Evolutionary conservation across 2,329 filamentous ascomycete species (phyloP).

Genomic region (Pseudogymnoascus sp.): DNA sequence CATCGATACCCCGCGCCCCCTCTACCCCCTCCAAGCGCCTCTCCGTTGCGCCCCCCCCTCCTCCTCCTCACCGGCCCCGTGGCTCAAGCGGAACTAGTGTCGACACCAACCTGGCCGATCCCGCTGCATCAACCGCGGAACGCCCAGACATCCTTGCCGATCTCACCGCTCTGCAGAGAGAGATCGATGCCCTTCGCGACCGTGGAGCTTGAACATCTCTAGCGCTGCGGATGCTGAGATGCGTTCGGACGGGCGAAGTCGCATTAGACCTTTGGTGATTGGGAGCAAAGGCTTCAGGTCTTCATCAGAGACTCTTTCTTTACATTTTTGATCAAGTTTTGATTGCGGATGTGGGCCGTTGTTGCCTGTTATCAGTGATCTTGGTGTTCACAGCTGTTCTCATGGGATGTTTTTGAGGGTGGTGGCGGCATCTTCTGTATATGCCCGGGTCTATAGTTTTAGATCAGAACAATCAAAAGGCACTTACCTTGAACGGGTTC

Average conservation of each 20-base stretch:
- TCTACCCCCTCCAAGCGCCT: slow-evolving; percentile 32
- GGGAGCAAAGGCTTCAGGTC: background rate
- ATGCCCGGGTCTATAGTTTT: background rate
- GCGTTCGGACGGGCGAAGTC: background rate
- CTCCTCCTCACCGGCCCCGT: slow-evolving; percentile 37
- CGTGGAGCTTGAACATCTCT: slow-evolving; percentile 12
- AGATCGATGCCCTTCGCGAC: slow-evolving; percentile 60
- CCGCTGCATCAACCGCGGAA: slow-evolving; percentile 15
- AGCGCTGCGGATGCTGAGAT: slow-evolving; percentile 4
- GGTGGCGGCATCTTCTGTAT: background rate
- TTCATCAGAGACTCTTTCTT: background rate
- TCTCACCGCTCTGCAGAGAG: slow-evolving; percentile 61
- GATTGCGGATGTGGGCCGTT: slow-evolving; percentile 9
- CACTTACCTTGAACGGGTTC: background rate
- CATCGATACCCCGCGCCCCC: slow-evolving; percentile 29
- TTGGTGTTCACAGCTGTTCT: background rate
- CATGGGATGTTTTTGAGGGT: background rate
- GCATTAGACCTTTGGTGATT: background rate
- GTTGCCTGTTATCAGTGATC: background rate
- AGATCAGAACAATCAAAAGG: background rate
- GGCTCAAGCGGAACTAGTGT: slow-evolving; percentile 29
- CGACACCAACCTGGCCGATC: slow-evolving; percentile 19
- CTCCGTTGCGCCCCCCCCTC: slow-evolving; percentile 24
- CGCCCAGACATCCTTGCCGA: slow-evolving; percentile 62
- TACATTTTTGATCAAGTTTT: slow-evolving; percentile 9